Base-by-base conservation (phyloP, 2,329 filamentous ascomycete species). In the Rutstroemia sp. region DNA sequence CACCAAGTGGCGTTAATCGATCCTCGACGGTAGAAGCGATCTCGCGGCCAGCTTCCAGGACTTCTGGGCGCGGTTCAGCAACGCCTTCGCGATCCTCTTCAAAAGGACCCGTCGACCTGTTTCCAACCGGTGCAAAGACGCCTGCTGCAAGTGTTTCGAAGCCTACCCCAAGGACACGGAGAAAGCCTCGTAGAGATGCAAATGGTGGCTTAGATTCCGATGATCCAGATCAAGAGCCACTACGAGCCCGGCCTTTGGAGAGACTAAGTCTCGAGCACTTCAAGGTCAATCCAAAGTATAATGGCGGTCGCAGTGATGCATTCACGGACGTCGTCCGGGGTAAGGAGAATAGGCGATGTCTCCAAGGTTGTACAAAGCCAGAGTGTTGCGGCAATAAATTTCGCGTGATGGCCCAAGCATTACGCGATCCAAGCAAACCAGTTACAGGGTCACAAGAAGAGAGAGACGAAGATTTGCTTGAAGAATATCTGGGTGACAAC, bases 251-350 rank as follows among this genome's bases (percentile, higher is more conserved):
- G 25, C 71, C 74, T 0, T 45, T 77, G 4, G 55, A 66, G 14
- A 66, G 70, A 25, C 72, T 82, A 4, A 68, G 61, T 12, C 65
- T 76, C 1, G 69, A 73, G 21, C 78, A 87, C 71, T 89, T 88
- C 73, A 86, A 80, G 64, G 74, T 86, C 58, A 88, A 88, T 56
- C 78, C 82, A 2, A 70, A 73, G 3, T 77, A 75, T 64, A 85
- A 84, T 57, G 73, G 82, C 51, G 81, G 82, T 6, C 71, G 78
- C 42, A 76, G 80, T 54, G 83, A 78, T 65, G 83, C 84, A 10
- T 88, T 79, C 66, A 70, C 73, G 7, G 79, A 86, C 55, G 79
- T 83, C 10, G 75, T 87, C 30, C 81, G 84, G 54, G 78, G 76
- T 42, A 78, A 75, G 58, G 77, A 79, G 25, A 75, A 79, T 44